Base-by-base conservation (phyloP, 1,139 yeast species). In the Starmera stellimalicola region DNA sequence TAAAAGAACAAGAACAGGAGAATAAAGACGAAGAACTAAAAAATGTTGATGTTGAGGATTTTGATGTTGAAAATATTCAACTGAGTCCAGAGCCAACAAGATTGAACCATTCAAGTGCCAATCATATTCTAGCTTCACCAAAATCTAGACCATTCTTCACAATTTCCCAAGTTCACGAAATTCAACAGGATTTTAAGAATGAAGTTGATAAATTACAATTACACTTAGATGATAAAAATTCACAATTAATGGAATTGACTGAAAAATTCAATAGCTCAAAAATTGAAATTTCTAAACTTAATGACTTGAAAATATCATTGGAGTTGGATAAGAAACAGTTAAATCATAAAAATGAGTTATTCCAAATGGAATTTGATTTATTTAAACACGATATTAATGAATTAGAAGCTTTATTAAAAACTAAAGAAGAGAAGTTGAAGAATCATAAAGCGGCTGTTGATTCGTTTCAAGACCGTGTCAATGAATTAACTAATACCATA, bases 141-240 rank as follows among this genome's bases (percentile, higher is more conserved):
- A 48, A 36, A 32, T 47, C 43, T 32, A 48, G 41, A 32, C 57
- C 57, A 8, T 41, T 48, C 16, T 52, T 52, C 36, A 41, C 55
- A 5, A 42, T 51, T 18, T 26, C 39, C 4, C 62, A 69, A 41
- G 70, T 76, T 47, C 70, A 70, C 51, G 63, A 68, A 44, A 65
- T 73, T 48, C 72, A 70, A 54, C 51, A 65, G 31, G 77, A 71
- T 30, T 72, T 69, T 48, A 76, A 74, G 44, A 70, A 58, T 16
- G 75, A 74, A 50, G 68, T 65, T 52, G 62, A 66, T 41, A 67
- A 65, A 43, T 69, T 77, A 57, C 72, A 71, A 54, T 53, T 62
- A 34, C 64, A 60, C 35, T 51, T 77, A 58, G 69, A 67, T 29
- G 68, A 62, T 35, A 81, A 75, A 54, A 70, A 60, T 17, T 51